These are phyloP conservation scores for Aegilops longissima DNA, from an alignment of 176 grass and related monocot genomes.

Conservation along the genomic window DNA sequence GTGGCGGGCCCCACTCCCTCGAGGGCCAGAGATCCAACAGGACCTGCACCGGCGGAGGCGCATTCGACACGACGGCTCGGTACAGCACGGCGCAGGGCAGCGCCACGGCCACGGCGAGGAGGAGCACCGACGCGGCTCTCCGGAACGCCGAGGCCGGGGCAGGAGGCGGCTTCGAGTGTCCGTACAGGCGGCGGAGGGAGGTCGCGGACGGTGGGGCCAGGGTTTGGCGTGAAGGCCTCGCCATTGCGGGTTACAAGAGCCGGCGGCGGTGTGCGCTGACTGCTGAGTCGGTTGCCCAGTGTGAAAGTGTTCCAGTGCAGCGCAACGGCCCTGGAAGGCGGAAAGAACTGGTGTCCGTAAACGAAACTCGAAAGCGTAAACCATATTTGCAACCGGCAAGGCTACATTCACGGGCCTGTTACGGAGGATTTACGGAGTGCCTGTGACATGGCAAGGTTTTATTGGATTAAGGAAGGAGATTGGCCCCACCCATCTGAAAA, in stretches of 20 bases:
- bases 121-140: slow-evolving; percentile 16
- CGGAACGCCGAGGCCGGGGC: background rate
- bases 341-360: rapidly evolving
- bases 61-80: slow-evolving; percentile 12
- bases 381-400: background rate
- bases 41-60: background rate
- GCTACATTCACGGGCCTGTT: too few species aligned
- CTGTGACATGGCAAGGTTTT: too few species aligned
- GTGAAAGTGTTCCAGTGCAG: background rate
- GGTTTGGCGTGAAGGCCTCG: background rate
- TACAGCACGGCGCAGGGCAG: slow-evolving; percentile 51
- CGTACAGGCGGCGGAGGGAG: background rate
- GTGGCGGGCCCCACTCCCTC: background rate
- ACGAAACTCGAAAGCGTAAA: background rate
- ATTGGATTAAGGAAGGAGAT: too few species aligned
- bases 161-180: background rate
- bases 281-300: background rate
- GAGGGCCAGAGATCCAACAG: background rate
- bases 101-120: slow-evolving; percentile 35
- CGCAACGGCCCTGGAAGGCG: background rate
- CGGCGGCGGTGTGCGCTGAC: background rate
- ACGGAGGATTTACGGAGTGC: too few species aligned
- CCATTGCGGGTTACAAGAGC: background rate
- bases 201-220: background rate
- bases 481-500: too few species aligned